Conservation (phyloP, 2,329 filamentous ascomycete species). For the Aspergillus awamori region DNA sequence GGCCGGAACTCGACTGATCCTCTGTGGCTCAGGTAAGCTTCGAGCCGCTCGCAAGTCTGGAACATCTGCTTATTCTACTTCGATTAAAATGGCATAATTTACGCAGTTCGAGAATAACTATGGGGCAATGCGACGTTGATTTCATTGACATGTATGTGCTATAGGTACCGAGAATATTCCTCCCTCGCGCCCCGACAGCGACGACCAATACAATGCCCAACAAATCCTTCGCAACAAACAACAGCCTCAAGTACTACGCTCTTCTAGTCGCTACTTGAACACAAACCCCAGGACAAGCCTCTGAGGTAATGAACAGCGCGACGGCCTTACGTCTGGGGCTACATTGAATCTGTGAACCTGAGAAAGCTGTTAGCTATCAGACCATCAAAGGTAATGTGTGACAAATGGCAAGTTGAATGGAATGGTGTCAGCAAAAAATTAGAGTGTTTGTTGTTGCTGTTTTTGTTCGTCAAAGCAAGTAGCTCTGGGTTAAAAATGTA, state of each 20-base stretch:
- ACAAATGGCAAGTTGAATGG: slow-evolving; percentile 4
- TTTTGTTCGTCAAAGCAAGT: slow-evolving; percentile 59
- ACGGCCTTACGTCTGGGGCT: neutral
- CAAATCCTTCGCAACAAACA: neutral
- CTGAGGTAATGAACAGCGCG: neutral
- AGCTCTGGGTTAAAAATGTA: slow-evolving; percentile 67
- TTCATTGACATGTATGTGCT: neutral
- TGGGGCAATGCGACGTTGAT: neutral
- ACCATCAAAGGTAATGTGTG: slow-evolving; percentile 3
- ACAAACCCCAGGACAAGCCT: neutral
- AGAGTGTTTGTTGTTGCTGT: slow-evolving; percentile 69
- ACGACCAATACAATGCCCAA: neutral
- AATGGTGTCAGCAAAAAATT: slow-evolving; percentile 68
- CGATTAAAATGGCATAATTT: neutral
- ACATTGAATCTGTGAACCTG: slow-evolving; percentile 9
- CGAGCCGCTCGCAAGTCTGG: neutral
- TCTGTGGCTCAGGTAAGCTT: neutral
- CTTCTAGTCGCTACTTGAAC: neutral
- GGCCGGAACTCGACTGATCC: slow-evolving; percentile 16
- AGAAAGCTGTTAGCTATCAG: slow-evolving; percentile 14
- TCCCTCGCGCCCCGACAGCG: neutral
- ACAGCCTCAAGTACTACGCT: neutral
- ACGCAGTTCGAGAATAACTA: neutral
- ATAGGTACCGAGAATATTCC: neutral
- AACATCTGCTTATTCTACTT: neutral